Evolutionary conservation across 495 filamentous ascomycete genomes (phyloP).

Genomic region (Platismatia glauca): DNA sequence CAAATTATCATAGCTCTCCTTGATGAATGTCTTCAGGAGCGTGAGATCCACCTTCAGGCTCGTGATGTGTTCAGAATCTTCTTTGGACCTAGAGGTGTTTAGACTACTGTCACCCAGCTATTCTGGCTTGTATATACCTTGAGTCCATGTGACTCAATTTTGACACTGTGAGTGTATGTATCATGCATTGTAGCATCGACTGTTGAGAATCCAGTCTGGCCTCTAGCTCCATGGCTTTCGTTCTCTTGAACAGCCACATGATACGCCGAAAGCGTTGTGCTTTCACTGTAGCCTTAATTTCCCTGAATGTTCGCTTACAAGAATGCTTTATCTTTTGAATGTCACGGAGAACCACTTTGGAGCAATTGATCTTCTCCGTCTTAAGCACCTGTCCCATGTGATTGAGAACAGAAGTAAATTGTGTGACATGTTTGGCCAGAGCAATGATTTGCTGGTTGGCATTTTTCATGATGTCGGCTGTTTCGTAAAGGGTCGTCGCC

Average conservation of each 20-base stretch:
- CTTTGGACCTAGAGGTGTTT: background rate
- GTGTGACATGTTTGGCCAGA: conserved; percentile 10
- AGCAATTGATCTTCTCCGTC: conserved; percentile 4
- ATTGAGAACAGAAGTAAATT: conserved; percentile 8
- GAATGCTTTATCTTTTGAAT: conserved; percentile 5
- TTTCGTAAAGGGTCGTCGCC: conserved; percentile 6
- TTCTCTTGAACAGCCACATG: conserved; percentile 2
- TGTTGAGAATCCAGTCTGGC: conserved; percentile 3
- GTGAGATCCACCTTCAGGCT: background rate
- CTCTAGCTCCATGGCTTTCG: conserved; percentile 6
- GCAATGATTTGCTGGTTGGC: background rate
- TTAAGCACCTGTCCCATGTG: conserved; percentile 8
- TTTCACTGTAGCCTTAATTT: background rate
- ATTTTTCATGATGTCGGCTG: conserved; percentile 6
- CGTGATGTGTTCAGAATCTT: background rate
- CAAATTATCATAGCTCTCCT: conserved; percentile 5
- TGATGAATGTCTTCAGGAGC: conserved; percentile 8
- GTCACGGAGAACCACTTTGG: conserved; percentile 8
- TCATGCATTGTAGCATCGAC: conserved; percentile 4
- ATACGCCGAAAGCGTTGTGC: background rate
- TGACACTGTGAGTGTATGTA: conserved; percentile 3
- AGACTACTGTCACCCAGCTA: background rate
- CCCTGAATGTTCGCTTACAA: conserved; percentile 7
- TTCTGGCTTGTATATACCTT: background rate
- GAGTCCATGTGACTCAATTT: conserved; percentile 1